Base-by-base conservation (phyloP, 176 grass and related monocot genomes). In the Microstegium vimineum region DNA sequence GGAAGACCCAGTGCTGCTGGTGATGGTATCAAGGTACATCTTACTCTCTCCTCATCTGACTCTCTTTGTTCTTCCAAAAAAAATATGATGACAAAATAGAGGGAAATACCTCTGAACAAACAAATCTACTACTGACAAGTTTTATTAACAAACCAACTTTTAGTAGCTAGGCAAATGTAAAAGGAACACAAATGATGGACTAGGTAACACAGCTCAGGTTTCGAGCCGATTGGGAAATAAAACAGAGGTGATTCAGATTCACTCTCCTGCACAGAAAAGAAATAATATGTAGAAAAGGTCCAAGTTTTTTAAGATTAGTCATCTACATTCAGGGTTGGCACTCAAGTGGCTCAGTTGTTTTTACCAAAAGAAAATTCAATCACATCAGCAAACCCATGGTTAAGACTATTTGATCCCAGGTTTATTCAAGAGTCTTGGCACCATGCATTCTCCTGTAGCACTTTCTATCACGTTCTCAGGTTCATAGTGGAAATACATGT, bases 281-380 rank as follows among this genome's bases (percentile, higher is more conserved):
- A 71, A 17, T 18, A 45, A 46, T 46, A 28, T 41, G 38, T 12
- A n/a, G 23, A 26, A 41, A 28, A 45, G 68, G 23, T 71, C 35
- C 13, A 28, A 27, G 5, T 17, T 28, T 43, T 71, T 43, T 2
- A 31, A 17, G n/a, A 42, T 71, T 43, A 71, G 14, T 74, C 6
- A 56, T 62, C 68, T 30, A 83, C 37, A 64, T 65, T 74, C 23
- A 72, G 16, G 17, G 4, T 42, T 88, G 61, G 23, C 27, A 28
- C 78, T 82, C 49, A 76, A 49, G 47, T 69, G 75, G 49, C 2
- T 45, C n/a, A 61, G 27, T 69, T 75, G 40, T 37, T 38, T 66
- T 73, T 56, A 75, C 49, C 20, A 80, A 86, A 79, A 80, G 35
- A 69, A 67, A 75, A 40, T 7, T 74, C 35, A 64, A 72, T 57